Percentiles rank a stretch among this genome's conserved stretches.
phyloP scores from a whole-genome alignment of 106 monocot genomes.

The Cymbidium sinense region DNA sequence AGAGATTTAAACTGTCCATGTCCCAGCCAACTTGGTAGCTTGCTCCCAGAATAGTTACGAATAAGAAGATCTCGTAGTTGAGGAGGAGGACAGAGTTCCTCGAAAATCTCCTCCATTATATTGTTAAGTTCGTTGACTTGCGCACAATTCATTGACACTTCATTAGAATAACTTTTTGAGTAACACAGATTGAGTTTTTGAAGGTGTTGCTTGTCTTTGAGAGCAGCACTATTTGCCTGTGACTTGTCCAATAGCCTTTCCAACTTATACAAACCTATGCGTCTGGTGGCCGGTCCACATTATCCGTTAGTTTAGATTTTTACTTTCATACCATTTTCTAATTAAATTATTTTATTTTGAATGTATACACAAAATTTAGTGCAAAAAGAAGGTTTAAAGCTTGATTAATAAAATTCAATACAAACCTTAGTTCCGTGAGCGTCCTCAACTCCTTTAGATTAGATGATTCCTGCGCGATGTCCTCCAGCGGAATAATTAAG shows the following conservation, averaged over 20 bases:
- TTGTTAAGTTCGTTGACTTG: background rate
- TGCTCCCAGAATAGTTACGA: conserved; percentile 10
- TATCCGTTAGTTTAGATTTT: background rate
- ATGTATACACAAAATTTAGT: background rate
- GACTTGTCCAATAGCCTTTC: conserved; percentile 7
- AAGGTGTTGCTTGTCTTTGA: conserved; percentile 7
- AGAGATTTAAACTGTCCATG: background rate
- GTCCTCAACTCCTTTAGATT: background rate
- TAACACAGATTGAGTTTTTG: background rate
- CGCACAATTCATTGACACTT: background rate
- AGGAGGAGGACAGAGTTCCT: conserved; percentile 16
- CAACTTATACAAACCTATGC: conserved; percentile 1
- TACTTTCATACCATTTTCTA: background rate
- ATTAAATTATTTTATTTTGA: no score
- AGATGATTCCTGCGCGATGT: background rate
- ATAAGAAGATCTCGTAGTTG: conserved; percentile 1
- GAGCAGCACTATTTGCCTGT: conserved; percentile 2
- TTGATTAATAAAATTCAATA: background rate
- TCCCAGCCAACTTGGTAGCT: conserved; percentile 18
- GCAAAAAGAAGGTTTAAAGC: background rate
- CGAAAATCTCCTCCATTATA: conserved; percentile 11
- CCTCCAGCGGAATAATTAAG: background rate
- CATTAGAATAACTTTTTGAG: background rate
- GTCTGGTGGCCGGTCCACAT: background rate
- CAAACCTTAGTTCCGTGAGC: background rate